These are phyloP conservation scores for Adansonia grandidieri DNA, from an alignment of 441 rosid genomes.

Conservation along the genomic window DNA sequence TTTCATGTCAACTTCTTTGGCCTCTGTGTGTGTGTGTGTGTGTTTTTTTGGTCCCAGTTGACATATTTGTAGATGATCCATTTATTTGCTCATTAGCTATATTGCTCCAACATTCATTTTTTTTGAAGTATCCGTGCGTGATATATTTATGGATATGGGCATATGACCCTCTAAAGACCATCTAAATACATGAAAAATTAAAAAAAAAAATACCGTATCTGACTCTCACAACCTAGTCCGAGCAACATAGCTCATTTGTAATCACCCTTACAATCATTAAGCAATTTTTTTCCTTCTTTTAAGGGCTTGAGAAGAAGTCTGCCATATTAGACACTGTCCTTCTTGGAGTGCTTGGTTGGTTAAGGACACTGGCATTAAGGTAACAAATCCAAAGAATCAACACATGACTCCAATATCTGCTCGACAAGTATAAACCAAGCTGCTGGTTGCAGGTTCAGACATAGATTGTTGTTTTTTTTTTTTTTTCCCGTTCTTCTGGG, in stretches of 20 bases:
- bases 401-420: background rate
- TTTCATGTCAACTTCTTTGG: background rate
- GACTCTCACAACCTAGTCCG: too few species aligned
- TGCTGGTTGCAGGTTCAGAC: background rate
- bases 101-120: too few species aligned
- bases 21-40: background rate
- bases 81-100: background rate
- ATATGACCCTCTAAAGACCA: too few species aligned
- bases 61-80: background rate
- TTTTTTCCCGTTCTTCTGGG: background rate
- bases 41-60: background rate
- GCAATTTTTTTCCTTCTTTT: background rate
- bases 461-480: background rate
- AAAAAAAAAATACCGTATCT: too few species aligned
- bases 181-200: too few species aligned
- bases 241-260: background rate
- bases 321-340: constrained; percentile 38
- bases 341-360: constrained; percentile 14
- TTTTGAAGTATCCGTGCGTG: too few species aligned
- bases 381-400: constrained; percentile 18
- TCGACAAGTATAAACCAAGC: background rate
- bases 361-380: constrained; percentile 57
- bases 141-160: too few species aligned
- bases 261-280: background rate
- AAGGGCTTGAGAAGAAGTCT: constrained; percentile 79